phyloP scores from a whole-genome alignment of 2,329 filamentous ascomycete genomes.

The Phialocephala sp. region DNA sequence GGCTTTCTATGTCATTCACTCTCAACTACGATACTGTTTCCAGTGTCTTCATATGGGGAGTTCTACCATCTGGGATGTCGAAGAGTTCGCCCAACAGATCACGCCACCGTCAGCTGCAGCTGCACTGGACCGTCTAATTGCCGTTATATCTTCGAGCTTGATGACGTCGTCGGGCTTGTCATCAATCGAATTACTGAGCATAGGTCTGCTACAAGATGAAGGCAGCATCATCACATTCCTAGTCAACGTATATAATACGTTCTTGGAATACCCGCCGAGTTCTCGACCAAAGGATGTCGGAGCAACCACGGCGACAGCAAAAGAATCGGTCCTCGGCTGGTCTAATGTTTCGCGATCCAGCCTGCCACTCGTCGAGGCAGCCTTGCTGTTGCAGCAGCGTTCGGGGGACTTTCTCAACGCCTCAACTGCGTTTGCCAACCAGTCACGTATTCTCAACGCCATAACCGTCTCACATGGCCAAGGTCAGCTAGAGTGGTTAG shows the following conservation, averaged over 20 bases:
- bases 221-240: too few species aligned
- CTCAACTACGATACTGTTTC: background rate
- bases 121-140: background rate
- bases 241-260: background rate
- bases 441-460: background rate
- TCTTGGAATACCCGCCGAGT: background rate
- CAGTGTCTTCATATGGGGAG: background rate
- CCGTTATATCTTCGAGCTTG: too few species aligned
- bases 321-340: background rate
- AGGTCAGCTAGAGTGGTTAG: background rate
- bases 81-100: background rate
- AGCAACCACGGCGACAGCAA: background rate
- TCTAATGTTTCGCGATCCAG: background rate
- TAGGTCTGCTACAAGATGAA: too few species aligned
- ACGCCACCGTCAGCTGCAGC: background rate
- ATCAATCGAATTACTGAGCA: too few species aligned
- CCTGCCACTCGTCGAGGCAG: background rate
- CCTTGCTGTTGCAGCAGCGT: background rate
- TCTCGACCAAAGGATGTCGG: background rate
- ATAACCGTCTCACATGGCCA: background rate
- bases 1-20: background rate
- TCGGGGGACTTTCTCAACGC: background rate
- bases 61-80: too few species aligned
- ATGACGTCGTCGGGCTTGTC: too few species aligned
- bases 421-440: background rate